phyloP scores from a whole-genome alignment of 495 filamentous ascomycete genomes.

The Endocarpon pusillum region DNA sequence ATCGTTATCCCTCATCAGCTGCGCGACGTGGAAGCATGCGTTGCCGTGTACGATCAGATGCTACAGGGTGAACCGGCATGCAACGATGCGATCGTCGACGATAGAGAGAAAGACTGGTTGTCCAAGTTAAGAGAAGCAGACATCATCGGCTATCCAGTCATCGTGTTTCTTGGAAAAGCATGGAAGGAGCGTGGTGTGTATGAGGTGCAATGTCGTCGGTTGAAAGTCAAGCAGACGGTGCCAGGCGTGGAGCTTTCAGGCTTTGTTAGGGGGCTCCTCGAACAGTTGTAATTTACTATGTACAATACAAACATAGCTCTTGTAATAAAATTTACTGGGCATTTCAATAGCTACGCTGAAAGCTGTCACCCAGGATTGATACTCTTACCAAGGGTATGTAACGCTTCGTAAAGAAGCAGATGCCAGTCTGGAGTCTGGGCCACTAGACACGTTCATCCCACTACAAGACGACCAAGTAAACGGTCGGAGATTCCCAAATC shows the following conservation, averaged over 20 bases:
- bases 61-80: slow-evolving; percentile 7
- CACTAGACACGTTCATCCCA: too few relatives aligned
- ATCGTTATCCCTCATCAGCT: slow-evolving; percentile 44
- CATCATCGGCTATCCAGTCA: slow-evolving; percentile 69
- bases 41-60: slow-evolving; percentile 42
- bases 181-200: slow-evolving; percentile 47
- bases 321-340: too few relatives aligned
- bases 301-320: too few relatives aligned
- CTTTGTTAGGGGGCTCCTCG: slow-evolving; percentile 25
- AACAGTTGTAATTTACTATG: slow-evolving; percentile 18
- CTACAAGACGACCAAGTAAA: too few relatives aligned
- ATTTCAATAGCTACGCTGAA: too few relatives aligned
- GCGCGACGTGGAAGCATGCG: slow-evolving; percentile 29
- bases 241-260: slow-evolving; percentile 17
- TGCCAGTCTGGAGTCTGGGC: too few relatives aligned
- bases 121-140: slow-evolving; percentile 88
- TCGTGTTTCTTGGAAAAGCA: slow-evolving; percentile 56
- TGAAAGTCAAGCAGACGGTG: slow-evolving; percentile 31
- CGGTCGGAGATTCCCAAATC: too few relatives aligned
- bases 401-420: too few relatives aligned
- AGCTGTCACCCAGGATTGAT: too few relatives aligned
- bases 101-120: slow-evolving; percentile 47
- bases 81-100: slow-evolving; percentile 58
- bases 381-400: too few relatives aligned
- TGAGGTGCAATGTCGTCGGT: slow-evolving; percentile 64